These are phyloP conservation scores for Helotiales sp. DNA, from an alignment of 2,329 filamentous ascomycete genomes.

Conservation along the genomic window DNA sequence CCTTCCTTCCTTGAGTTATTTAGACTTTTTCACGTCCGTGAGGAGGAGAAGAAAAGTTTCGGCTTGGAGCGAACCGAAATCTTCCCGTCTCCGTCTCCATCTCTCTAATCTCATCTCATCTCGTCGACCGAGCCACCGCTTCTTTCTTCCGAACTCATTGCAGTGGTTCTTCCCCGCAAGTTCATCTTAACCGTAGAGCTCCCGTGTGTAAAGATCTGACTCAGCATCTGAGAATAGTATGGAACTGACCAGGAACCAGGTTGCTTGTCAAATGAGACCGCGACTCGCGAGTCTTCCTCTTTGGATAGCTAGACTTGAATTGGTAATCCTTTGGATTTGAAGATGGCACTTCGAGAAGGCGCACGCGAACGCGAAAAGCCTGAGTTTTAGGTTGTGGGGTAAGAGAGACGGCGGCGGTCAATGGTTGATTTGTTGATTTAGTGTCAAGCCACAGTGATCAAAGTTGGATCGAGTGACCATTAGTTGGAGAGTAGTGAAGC, in stretches of 20 bases:
- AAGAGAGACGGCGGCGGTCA: background rate
- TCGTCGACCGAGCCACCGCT: background rate
- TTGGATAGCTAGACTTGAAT: background rate
- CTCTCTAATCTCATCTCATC: too few species aligned
- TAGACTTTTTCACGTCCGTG: background rate
- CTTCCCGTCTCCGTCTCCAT: background rate
- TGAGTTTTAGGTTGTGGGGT: constrained; percentile 7
- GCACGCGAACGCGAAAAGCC: background rate
- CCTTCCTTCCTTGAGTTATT: background rate
- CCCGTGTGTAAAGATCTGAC: background rate
- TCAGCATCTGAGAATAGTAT: background rate
- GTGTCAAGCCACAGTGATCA: background rate
- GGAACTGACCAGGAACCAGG: background rate
- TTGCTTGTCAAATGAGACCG: background rate
- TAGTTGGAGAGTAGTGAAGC: background rate
- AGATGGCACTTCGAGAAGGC: background rate
- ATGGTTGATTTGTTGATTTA: too few species aligned
- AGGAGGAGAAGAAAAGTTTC: background rate
- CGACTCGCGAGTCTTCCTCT: background rate
- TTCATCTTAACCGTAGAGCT: too few species aligned
- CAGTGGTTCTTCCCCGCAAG: background rate
- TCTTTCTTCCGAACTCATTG: background rate
- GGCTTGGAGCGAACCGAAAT: background rate
- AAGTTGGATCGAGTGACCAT: background rate
- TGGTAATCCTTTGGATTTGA: too few species aligned